These are phyloP conservation scores for Hemileccinum rubropunctum DNA, from an alignment of 768 basidiomycete species.

Conservation along the genomic window DNA sequence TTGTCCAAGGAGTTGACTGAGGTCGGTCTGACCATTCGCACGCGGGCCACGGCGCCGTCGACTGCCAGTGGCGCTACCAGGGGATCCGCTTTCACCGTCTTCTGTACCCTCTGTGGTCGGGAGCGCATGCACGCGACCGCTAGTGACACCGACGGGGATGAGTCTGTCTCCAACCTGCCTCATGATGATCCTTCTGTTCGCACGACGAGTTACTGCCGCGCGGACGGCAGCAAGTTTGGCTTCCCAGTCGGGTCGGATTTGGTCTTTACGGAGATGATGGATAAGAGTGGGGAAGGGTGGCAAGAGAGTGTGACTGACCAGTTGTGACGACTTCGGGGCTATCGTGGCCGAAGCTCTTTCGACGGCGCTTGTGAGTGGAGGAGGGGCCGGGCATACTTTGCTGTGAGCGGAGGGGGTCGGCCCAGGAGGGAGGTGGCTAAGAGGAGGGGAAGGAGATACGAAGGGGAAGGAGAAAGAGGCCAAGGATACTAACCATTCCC, in stretches of 20 bases:
- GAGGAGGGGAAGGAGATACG: not conserved
- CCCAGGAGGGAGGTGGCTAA: constrained; percentile 45
- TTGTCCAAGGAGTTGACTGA: constrained; percentile 57
- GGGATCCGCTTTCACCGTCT: constrained; percentile 35
- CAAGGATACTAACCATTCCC: constrained; percentile 50
- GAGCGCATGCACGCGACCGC: constrained; percentile 74
- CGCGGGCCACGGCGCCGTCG: constrained; percentile 61
- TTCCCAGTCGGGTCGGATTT: constrained; percentile 98
- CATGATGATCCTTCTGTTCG: constrained; percentile 96
- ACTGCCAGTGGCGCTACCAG: constrained; percentile 39
- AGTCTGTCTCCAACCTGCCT: constrained; percentile 96
- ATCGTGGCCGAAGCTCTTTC: constrained; percentile 86
- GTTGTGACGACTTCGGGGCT: constrained; percentile 90
- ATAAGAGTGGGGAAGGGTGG: constrained; percentile 10
- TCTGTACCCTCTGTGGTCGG: constrained; percentile 53
- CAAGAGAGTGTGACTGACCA: constrained; percentile 45
- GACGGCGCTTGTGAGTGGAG: constrained; percentile 65
- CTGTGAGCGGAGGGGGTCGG: constrained; percentile 50
- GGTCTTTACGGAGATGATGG: constrained; percentile 51
- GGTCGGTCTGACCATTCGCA: constrained; percentile 48
- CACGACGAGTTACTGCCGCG: constrained; percentile 93
- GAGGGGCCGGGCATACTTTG: constrained; percentile 37
- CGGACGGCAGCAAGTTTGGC: constrained; percentile 90
- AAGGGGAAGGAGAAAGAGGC: not conserved
- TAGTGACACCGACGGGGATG: constrained; percentile 95